Base-by-base conservation (phyloP, 148 eudicot species). In the Polygonum maritimum region DNA sequence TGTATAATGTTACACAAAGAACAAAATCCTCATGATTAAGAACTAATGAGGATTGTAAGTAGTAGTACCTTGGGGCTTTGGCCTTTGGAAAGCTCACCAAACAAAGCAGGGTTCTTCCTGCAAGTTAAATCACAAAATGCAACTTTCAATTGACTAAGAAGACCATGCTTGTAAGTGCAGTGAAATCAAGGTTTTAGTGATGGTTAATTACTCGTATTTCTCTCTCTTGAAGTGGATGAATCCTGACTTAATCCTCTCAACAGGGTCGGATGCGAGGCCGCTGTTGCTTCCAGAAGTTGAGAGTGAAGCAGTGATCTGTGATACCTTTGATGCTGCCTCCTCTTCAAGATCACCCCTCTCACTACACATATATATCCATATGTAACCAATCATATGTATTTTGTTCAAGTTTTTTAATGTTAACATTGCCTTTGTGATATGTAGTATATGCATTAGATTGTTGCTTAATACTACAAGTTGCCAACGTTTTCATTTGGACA, bases 1-100 rank as follows among this genome's bases (percentile, higher is more conserved):
- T 3, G n/a, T 21, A 16, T 7, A 6, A 58, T 21, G 65, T 58
- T 3, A 26, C 10, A 21, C 14, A 6, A 9, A 11, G 1, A 33
- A 33, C 40, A 15, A 21, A 57, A 57, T n/a, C 31, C 26, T n/a
- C 14, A 57, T 19, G 19, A 57, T 44, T 44, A 44, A 44, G 47
- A 44, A 26, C 1, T 26, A 26, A 19, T 57, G 65, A 22, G 11
- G 2, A 18, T 16, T 51, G 21, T 7, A 40, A n/a, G 0, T 87
- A 92, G 7, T 18, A n/a, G 0, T 87, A 92, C 99, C 97, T 84
- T 90, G 78, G 99, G 99, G 81, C 86, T 82, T 81, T 95, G 99
- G 81, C 99, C 99, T 81, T 86, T 86, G 77, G 92, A 77, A 19
- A 95, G 88, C 71, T 95, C 92, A 26, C 77, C 89, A 38, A 75